A percentile compares a stretch with the other conserved stretches of the same genome.
Conservation (phyloP, 2,329 filamentous ascomycete genomes). For the Pleoardoris graminearum region DNA sequence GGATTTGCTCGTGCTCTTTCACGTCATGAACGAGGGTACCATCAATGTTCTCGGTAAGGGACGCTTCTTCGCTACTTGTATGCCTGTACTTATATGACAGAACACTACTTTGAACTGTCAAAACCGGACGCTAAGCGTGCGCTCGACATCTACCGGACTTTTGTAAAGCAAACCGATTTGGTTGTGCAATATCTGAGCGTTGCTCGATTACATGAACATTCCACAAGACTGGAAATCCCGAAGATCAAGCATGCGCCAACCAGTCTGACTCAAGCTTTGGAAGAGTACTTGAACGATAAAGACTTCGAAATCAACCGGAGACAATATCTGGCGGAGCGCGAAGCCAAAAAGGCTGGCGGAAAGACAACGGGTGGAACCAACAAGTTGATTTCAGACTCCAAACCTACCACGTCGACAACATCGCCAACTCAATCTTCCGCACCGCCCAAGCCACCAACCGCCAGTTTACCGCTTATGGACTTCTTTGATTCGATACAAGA, state of each 20-base stretch:
- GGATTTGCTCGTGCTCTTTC: conserved; percentile 87
- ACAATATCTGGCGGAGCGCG: conserved; percentile 88
- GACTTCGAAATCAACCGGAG: conserved; percentile 93
- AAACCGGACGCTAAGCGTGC: conserved; percentile 89
- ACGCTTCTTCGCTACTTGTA: neutral
- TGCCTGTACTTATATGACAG: conserved; percentile 52
- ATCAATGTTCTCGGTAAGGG: conserved; percentile 89
- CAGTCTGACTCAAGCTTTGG: conserved; percentile 82
- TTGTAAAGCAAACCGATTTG: conserved; percentile 87
- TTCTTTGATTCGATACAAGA: conserved; percentile 39
- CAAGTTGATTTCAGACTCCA: conserved; percentile 43
- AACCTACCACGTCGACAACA: conserved; percentile 31
- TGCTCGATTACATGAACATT: conserved; percentile 87
- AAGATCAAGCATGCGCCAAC: conserved; percentile 97
- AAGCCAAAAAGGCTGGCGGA: conserved; percentile 63
- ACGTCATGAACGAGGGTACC: conserved; percentile 93
- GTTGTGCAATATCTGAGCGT: conserved; percentile 89
- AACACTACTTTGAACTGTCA: conserved; percentile 98
- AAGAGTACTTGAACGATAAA: conserved; percentile 91
- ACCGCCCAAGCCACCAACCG: conserved; percentile 23
- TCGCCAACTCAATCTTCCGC: conserved; percentile 26
- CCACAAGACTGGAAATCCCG: conserved; percentile 89
- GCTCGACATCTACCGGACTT: conserved; percentile 87
- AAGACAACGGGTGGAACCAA: conserved; percentile 45
- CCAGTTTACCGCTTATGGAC: conserved; percentile 39